phyloP scores from a whole-genome alignment of 2,329 filamentous ascomycete genomes.

The Fusarium pseudocircinatum region DNA sequence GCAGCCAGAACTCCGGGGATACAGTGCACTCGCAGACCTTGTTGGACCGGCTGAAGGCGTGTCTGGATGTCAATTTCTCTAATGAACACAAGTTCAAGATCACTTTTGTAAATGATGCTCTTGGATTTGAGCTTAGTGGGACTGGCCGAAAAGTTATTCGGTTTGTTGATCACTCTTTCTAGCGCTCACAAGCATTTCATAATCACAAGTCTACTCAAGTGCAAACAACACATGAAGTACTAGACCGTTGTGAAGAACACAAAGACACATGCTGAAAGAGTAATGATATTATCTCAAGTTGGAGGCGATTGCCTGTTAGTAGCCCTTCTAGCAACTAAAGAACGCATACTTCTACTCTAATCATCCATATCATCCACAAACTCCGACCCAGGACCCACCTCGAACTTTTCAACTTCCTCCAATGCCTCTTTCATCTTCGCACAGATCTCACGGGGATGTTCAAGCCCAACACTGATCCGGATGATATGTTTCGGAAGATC shows the following conservation, averaged over 20 bases:
- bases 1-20: background rate
- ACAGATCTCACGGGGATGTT: background rate
- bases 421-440: background rate
- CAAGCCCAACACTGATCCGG: background rate
- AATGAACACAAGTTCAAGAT: constrained; percentile 48
- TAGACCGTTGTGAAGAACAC: background rate
- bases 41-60: background rate
- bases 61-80: constrained; percentile 10
- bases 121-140: constrained; percentile 39
- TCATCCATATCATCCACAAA: background rate
- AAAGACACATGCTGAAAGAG: no score
- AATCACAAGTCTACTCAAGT: background rate
- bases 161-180: constrained; percentile 40
- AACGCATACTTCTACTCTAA: no score
- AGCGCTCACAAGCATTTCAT: background rate
- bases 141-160: constrained; percentile 43
- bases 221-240: background rate
- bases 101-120: constrained; percentile 49
- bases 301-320: background rate
- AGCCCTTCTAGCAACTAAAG: background rate
- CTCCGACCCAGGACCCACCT: background rate
- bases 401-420: rapidly evolving
- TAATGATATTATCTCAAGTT: background rate
- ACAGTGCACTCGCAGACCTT: constrained; percentile 28
- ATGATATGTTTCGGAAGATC: background rate